Base-by-base conservation (phyloP, 306 rosid genomes). In the Cicer cuneatum region DNA sequence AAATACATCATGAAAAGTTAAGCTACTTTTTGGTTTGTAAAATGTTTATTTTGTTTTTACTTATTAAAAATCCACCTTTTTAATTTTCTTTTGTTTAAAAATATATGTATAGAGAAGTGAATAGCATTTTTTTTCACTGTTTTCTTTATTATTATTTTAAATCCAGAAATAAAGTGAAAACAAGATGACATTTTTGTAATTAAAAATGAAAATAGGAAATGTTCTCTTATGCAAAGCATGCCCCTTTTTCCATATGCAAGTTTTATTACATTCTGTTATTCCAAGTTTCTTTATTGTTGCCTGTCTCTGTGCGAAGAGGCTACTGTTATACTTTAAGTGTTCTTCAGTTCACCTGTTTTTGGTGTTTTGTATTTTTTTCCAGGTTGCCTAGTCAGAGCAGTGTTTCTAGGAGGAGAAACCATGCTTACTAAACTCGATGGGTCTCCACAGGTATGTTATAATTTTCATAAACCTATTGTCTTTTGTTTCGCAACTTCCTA, bases 381-480 rank as follows among this genome's bases (percentile, higher is more conserved):
- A 84, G 87, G 85, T 64, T 84, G 64, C 72, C 85, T 10, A 81
- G 78, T 74, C 87, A 78, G 83, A 78, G 13, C 74, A 76, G 49
- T 74, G 73, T 16, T 84, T 78, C 87, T 81, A 77, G 87, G 78
- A 84, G 87, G 83, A 84, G 87, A 74, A 77, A 80, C 82, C 84
- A 81, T 84, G 85, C 79, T 69, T 84, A 81, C 81, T 84, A 74
- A 74, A 81, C 60, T 69, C 73, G 74, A 57, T 64, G 76, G 40
- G 39, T 62, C 69, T 24, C 48, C 67, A 66, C 85, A 81, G 87
- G 90, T 84, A 81, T 45, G 78, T 54, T 77, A 46, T 52, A 39
- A 37, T 75, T 66, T 82, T 83, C 69, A 57, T 76, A 33, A 75
- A 73, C 72, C 18, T n/a, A 13, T 45, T 66, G 3, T 85, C 63